A percentile compares a stretch with the other conserved stretches of the same genome.
Evolutionary conservation across 2,329 filamentous ascomycete genomes (phyloP).

Genomic region (Acrocalymma vagum): DNA sequence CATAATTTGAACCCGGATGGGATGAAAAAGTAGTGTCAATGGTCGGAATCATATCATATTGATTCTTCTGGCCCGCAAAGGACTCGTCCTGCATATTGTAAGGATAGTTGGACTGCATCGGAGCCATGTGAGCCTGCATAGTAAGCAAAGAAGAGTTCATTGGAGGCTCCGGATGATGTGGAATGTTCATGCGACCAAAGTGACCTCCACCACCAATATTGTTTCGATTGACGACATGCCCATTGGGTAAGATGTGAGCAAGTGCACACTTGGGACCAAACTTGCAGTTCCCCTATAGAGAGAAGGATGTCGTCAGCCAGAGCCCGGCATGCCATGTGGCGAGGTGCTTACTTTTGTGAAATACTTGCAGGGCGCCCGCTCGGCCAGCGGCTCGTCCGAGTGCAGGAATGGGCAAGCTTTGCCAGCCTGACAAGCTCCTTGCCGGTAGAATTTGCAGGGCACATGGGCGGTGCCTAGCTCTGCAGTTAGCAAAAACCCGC

Average conservation of each 20-base stretch:
- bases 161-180: slow-evolving; percentile 73
- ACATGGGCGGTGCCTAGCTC: slow-evolving; percentile 95
- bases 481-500: slow-evolving; percentile 24
- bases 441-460: slow-evolving; percentile 98
- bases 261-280: slow-evolving; percentile 98
- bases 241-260: slow-evolving; percentile 93
- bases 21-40: slow-evolving; percentile 68
- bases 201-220: slow-evolving; percentile 61
- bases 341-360: slow-evolving; percentile 81
- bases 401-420: slow-evolving; percentile 96
- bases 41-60: slow-evolving; percentile 61
- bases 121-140: slow-evolving; percentile 59
- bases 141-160: slow-evolving; percentile 77
- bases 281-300: slow-evolving; percentile 89
- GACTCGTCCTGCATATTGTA: slow-evolving; percentile 53
- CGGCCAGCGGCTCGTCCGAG: slow-evolving; percentile 82
- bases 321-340: neutral
- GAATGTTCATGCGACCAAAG: slow-evolving; percentile 74
- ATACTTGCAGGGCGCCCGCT: slow-evolving; percentile 95
- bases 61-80: slow-evolving; percentile 40
- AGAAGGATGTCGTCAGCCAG: slow-evolving; percentile 6
- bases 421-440: slow-evolving; percentile 95
- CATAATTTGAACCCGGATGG: slow-evolving; percentile 72
- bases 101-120: slow-evolving; percentile 50
- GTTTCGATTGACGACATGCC: slow-evolving; percentile 83